Evolutionary conservation across 1,284 basidiomycete species (phyloP).

Genomic region (Apiotrichum veenhuisii): DNA sequence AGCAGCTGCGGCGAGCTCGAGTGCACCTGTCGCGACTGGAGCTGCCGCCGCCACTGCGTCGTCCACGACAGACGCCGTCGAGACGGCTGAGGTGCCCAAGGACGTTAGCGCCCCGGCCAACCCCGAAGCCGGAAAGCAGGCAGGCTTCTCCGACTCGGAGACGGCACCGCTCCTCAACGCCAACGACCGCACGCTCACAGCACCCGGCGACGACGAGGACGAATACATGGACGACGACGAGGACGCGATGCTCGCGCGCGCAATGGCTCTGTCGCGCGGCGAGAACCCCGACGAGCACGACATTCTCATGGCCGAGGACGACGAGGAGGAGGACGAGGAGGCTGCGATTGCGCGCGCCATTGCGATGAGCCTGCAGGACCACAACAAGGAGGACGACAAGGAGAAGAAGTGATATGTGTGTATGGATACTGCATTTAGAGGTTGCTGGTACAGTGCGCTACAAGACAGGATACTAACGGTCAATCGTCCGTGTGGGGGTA

Average conservation of each 20-base stretch:
- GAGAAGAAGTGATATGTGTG: conserved; percentile 16
- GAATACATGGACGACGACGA: conserved; percentile 31
- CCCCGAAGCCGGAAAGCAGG: conserved; percentile 15
- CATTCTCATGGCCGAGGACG: conserved; percentile 40
- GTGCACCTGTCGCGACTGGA: neutral
- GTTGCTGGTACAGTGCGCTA: neutral
- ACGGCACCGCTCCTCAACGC: conserved; percentile 30
- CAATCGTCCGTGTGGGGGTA: no score
- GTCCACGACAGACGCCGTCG: conserved; percentile 16
- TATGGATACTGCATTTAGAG: conserved; percentile 5
- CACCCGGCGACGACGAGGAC: conserved; percentile 25
- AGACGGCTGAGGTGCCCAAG: conserved; percentile 7
- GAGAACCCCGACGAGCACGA: conserved; percentile 35
- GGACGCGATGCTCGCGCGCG: conserved; percentile 40
- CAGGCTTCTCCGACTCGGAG: conserved; percentile 19
- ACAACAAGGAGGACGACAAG: conserved; percentile 32
- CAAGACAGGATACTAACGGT: neutral
- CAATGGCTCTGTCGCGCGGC: conserved; percentile 42
- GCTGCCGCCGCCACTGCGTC: neutral
- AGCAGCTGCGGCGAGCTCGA: neutral
- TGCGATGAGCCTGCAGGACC: conserved; percentile 57
- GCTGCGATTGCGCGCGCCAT: conserved; percentile 63
- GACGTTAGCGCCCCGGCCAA: conserved; percentile 5
- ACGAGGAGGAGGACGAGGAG: conserved; percentile 53
- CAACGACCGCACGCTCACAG: conserved; percentile 23